A percentile compares a stretch with the other conserved stretches of the same genome.
These are phyloP conservation scores for Chlorella sp. DNA, from an alignment of 139 green algal genomes.

Conservation along the genomic window DNA sequence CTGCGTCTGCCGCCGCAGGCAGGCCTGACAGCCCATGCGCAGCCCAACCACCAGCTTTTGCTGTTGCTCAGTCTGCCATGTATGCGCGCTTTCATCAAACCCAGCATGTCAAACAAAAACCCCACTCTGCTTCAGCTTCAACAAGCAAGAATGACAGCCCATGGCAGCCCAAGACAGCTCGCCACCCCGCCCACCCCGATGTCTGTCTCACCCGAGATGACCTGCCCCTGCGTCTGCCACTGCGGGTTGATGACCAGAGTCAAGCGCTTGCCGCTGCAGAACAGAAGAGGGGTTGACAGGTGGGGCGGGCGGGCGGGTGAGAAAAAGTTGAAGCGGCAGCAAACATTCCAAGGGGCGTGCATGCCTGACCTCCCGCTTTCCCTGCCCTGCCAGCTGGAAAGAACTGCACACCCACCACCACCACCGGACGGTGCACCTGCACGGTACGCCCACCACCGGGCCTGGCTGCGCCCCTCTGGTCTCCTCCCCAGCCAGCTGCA, in stretches of 20 bases:
- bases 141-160: no score
- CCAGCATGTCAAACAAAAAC: no score
- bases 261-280: conserved; percentile 48
- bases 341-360: background rate
- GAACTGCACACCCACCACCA: no score
- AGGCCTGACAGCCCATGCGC: background rate
- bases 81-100: no score
- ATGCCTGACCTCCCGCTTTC: background rate
- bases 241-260: conserved; percentile 87
- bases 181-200: conserved; percentile 21
- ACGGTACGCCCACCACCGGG: no score
- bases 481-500: no score
- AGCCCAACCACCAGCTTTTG: no score
- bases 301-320: background rate
- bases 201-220: conserved; percentile 50
- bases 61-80: no score
- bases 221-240: conserved; percentile 69
- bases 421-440: background rate
- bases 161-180: background rate
- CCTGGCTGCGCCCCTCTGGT: no score
- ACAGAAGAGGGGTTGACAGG: background rate
- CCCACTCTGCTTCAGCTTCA: no score
- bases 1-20: background rate
- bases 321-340: background rate
- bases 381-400: no score